A percentile compares a stretch with the other conserved stretches of the same genome.
These are phyloP conservation scores for Pestalotiopsis sp. DNA, from an alignment of 2,329 filamentous ascomycete species.

Conservation along the genomic window DNA sequence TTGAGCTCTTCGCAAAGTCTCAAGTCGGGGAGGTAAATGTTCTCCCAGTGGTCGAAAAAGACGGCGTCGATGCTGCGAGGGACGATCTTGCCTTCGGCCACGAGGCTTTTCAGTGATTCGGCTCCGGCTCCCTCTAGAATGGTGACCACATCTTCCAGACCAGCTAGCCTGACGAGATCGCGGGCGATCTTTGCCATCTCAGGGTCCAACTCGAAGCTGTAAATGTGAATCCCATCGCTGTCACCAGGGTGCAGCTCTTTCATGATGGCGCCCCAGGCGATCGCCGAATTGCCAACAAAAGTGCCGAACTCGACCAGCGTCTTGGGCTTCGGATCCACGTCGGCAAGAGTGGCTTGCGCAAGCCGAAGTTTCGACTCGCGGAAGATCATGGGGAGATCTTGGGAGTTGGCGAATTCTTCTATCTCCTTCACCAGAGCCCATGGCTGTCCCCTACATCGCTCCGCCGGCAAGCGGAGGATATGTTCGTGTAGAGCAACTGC, in stretches of 20 bases:
- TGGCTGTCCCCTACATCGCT: constrained; percentile 23
- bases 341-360: constrained; percentile 22
- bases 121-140: constrained; percentile 35
- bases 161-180: constrained; percentile 35
- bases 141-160: constrained; percentile 33
- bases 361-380: constrained; percentile 29
- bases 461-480: background rate
- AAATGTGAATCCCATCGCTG: constrained; percentile 29
- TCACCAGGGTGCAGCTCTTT: constrained; percentile 20
- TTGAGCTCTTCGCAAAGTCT: constrained; percentile 34
- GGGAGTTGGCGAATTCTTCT: constrained; percentile 31
- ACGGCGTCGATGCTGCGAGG: constrained; percentile 34
- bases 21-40: constrained; percentile 38
- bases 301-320: constrained; percentile 38
- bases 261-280: constrained; percentile 33
- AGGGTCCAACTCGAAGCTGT: constrained; percentile 37
- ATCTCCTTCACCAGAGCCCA: constrained; percentile 31
- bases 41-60: constrained; percentile 32
- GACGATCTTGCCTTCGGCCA: constrained; percentile 27
- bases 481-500: background rate
- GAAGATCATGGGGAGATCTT: constrained; percentile 36
- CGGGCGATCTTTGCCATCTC: constrained; percentile 32
- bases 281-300: constrained; percentile 38
- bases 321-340: constrained; percentile 29
- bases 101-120: constrained; percentile 31